Conservation (phyloP, 148 eudicot species). For the Cornus controversa region DNA sequence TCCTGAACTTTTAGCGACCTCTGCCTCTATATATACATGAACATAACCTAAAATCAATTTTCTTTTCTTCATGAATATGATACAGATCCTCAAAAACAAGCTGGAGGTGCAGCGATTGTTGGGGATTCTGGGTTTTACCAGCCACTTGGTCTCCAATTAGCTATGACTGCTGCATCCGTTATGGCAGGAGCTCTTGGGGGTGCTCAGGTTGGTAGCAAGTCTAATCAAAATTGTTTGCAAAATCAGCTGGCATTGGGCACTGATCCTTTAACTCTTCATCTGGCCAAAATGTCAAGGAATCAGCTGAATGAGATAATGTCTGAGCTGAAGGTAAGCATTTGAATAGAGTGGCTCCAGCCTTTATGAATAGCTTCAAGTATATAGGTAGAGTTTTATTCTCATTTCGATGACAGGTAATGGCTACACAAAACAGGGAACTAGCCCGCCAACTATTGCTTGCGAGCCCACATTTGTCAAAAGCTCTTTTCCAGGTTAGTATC, state of each 20-base stretch:
- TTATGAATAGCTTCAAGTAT: not conserved
- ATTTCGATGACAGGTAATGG: constrained; percentile 57
- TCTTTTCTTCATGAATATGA: constrained; percentile 1
- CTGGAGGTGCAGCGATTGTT: constrained; percentile 50
- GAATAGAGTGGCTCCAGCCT: constrained; percentile 3
- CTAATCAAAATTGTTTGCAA: constrained; percentile 54
- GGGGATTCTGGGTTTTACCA: constrained; percentile 55
- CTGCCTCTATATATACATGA: not conserved
- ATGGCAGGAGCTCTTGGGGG: constrained; percentile 93
- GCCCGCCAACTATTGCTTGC: constrained; percentile 73
- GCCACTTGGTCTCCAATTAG: constrained; percentile 72
- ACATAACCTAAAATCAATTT: not conserved
- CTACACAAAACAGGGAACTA: constrained; percentile 76
- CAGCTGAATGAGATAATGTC: constrained; percentile 75
- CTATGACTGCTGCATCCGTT: constrained; percentile 78
- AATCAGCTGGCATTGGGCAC: constrained; percentile 49
- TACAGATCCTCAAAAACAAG: constrained; percentile 68
- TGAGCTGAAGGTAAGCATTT: constrained; percentile 71
- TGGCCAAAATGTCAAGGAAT: constrained; percentile 83
- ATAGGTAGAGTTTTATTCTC: constrained; percentile 12
- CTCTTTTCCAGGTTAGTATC: constrained; percentile 75
- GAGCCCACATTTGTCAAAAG: constrained; percentile 71
- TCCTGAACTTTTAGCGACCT: constrained; percentile 1
- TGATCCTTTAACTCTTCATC: constrained; percentile 84
- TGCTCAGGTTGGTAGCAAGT: constrained; percentile 52